phyloP scores from a whole-genome alignment of 306 rosid genomes.

The Quercus rubra region DNA sequence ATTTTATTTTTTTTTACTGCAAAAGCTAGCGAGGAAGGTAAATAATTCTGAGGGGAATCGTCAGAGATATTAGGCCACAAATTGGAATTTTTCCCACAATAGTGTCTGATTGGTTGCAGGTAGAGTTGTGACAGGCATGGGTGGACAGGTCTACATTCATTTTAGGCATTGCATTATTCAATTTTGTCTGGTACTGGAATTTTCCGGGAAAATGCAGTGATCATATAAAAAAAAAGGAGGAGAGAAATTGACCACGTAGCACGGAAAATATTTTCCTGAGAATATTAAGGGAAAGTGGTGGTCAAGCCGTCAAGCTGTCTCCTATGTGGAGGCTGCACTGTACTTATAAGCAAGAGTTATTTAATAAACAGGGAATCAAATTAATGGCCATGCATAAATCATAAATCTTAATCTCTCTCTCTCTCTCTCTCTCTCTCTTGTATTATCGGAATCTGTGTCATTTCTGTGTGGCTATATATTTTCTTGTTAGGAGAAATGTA shows the following conservation, averaged over 20 bases:
- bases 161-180: constrained; percentile 32
- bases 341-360: constrained; percentile 6
- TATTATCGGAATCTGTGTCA: background rate
- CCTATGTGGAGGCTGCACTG: constrained; percentile 50
- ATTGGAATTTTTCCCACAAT: constrained; percentile 52
- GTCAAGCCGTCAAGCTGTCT: constrained; percentile 52
- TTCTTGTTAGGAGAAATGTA: background rate
- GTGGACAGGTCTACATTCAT: constrained; percentile 28
- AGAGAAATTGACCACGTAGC: constrained; percentile 5
- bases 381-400: constrained; percentile 17
- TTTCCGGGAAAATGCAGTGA: constrained; percentile 46
- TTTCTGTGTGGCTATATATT: constrained; percentile 12
- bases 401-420: background rate
- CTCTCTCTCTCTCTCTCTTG: background rate
- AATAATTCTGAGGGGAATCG: background rate
- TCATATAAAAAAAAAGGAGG: background rate
- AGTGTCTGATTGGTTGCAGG: constrained; percentile 43
- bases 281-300: background rate
- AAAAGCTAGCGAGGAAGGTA: constrained; percentile 5
- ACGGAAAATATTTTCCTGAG: background rate
- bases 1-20: constrained; percentile 21
- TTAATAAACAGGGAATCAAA: constrained; percentile 30
- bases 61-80: background rate
- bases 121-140: constrained; percentile 42
- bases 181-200: constrained; percentile 47